Evolutionary conservation across 23 red algal species (phyloP).

Genomic region (Gracilaria gracilis): DNA sequence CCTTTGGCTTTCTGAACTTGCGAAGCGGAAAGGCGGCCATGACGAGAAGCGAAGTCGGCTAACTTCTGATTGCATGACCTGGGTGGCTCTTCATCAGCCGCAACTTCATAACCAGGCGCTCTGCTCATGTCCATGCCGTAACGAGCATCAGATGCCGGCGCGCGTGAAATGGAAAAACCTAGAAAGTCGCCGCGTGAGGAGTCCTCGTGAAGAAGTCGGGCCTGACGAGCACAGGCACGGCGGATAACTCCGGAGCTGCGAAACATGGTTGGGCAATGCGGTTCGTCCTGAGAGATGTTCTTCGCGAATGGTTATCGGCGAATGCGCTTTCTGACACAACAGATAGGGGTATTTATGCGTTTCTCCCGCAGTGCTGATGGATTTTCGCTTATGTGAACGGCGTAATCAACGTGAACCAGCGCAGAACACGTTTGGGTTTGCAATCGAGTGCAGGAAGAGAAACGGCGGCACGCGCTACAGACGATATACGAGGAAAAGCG

Average conservation of each 20-base stretch:
- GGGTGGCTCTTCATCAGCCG: conserved; percentile 63
- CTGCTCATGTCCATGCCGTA: conserved; percentile 72
- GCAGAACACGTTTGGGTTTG: neutral
- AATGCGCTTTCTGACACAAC: neutral
- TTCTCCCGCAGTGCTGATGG: neutral
- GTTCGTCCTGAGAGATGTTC: neutral
- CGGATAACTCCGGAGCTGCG: conserved; percentile 44
- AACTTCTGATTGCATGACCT: conserved; percentile 58
- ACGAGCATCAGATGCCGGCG: conserved; percentile 43
- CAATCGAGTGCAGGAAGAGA: neutral
- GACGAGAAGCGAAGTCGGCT: conserved; percentile 66
- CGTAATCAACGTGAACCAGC: neutral
- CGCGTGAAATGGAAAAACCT: conserved; percentile 43
- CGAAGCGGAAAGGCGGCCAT: conserved; percentile 54
- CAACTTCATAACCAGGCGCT: conserved; percentile 67
- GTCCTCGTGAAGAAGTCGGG: conserved; percentile 63
- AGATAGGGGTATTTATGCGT: neutral
- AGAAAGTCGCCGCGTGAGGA: conserved; percentile 63
- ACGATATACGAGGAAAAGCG: neutral
- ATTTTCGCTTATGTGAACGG: neutral
- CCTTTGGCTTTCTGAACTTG: conserved; percentile 55
- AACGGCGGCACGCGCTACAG: neutral
- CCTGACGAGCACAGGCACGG: conserved; percentile 32
- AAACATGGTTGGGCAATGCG: neutral
- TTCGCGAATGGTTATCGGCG: neutral